Evolutionary conservation across 1,284 basidiomycete species (phyloP).

Genomic region (Cryptococcus deneoformans): DNA sequence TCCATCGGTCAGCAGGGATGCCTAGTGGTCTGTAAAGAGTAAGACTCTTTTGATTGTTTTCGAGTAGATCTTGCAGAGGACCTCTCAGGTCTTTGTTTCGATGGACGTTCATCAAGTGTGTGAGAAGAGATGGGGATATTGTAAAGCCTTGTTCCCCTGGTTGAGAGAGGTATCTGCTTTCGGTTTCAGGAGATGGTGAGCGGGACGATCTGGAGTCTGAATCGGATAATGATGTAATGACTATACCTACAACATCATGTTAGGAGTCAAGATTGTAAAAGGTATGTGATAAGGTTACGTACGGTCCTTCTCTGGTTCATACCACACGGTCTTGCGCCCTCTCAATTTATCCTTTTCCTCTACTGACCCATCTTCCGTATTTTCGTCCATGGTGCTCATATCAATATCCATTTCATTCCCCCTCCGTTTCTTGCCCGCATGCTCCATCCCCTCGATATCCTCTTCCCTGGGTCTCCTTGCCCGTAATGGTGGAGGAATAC

Average conservation of each 20-base stretch:
- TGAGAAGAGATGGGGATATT: slow-evolving; percentile 42
- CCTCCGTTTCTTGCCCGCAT: slow-evolving; percentile 4
- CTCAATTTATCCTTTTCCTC: background rate
- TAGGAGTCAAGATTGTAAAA: background rate
- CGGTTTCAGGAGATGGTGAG: slow-evolving; percentile 19
- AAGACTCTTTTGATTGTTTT: slow-evolving; percentile 22
- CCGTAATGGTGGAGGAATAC: background rate
- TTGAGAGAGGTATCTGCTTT: slow-evolving; percentile 28
- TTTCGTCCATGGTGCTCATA: slow-evolving; percentile 2
- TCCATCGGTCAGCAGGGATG: slow-evolving; percentile 3
- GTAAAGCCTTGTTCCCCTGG: slow-evolving; percentile 44
- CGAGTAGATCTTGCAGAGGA: background rate
- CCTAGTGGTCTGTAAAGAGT: slow-evolving; percentile 40
- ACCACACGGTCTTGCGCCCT: slow-evolving; percentile 27
- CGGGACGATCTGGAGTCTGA: slow-evolving; percentile 23
- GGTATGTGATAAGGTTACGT: background rate
- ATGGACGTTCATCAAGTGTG: slow-evolving; percentile 39
- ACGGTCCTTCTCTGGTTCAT: slow-evolving; percentile 46
- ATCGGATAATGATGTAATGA: slow-evolving; percentile 37
- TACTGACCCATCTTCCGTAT: slow-evolving; percentile 5
- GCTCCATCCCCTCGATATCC: background rate
- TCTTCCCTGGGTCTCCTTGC: slow-evolving; percentile 10
- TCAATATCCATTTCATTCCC: slow-evolving; percentile 24
- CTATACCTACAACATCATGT: slow-evolving; percentile 27
- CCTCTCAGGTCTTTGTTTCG: slow-evolving; percentile 16